phyloP scores from a whole-genome alignment of 2,329 filamentous ascomycete species.

The Capronia epimyces region DNA sequence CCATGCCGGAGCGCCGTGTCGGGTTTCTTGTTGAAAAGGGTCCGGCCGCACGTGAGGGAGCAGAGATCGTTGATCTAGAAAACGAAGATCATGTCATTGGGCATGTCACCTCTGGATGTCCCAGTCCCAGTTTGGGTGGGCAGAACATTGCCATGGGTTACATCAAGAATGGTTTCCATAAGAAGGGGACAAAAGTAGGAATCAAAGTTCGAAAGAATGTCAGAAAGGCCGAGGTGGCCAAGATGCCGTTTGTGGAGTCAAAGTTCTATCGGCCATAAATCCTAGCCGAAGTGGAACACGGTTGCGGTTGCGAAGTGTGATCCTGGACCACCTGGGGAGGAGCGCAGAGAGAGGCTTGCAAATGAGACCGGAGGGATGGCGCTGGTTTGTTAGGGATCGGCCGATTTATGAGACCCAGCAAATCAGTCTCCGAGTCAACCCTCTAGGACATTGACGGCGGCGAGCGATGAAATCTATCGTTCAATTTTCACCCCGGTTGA shows the following conservation, averaged over 20 bases:
- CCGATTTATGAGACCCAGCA: too few species aligned
- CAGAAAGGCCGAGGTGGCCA: constrained; percentile 68
- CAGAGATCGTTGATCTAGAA: constrained; percentile 60
- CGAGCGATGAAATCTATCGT: too few species aligned
- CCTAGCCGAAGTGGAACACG: not conserved
- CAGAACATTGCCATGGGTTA: constrained; percentile 98
- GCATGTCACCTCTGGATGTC: constrained; percentile 79
- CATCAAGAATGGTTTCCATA: constrained; percentile 73
- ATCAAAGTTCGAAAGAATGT: constrained; percentile 72
- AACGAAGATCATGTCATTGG: constrained; percentile 62
- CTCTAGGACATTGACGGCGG: too few species aligned
- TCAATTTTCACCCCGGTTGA: too few species aligned
- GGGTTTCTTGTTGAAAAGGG: constrained; percentile 74
- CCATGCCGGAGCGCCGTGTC: constrained; percentile 66
- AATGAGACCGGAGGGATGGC: too few species aligned
- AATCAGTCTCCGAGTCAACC: too few species aligned
- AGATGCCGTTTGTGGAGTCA: constrained; percentile 81
- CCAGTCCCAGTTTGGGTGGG: constrained; percentile 70
- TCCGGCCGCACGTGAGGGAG: constrained; percentile 83
- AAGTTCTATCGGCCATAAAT: constrained; percentile 61
- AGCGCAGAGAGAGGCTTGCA: too few species aligned
- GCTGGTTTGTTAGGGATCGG: too few species aligned
- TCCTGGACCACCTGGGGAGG: too few species aligned
- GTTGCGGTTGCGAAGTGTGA: too few species aligned
- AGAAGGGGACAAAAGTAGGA: constrained; percentile 73